Evolutionary conservation across 169 alveolate species (phyloP), one percentile per base, ranked within the genome.

Genomic region (Plasmodium inui): DNA sequence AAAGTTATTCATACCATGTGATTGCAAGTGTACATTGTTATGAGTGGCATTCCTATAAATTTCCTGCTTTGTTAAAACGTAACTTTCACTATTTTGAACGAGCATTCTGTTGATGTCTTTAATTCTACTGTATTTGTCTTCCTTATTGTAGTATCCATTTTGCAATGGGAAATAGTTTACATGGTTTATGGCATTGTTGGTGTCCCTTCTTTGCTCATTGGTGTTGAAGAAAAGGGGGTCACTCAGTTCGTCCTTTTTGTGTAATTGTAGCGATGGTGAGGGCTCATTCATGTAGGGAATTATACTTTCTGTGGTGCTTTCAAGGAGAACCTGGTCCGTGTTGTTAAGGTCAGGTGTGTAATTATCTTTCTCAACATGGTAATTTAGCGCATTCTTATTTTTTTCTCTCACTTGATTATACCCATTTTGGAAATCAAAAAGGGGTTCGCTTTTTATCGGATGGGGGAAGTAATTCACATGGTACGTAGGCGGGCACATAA

Each of bases 81-180:
- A 82, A 53, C 17, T 53, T 82, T 82, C 71, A 57, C 89, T 82
- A 53, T 82, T 82, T 32, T 57, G 34, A 46, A 53, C 89, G 37
- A 82, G 34, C 37, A 28, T 32, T 82, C 22, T 82, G 55, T 82
- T 82, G 28, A 82, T 53, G 12, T 82, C 70, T 1, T 82, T 82
- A 82, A 82, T 34, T 30, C 39, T 50, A 28, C 26, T 14, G 41
- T 30, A 30, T 26, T 26, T 10, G 22, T 82, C 89, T 53, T 46
- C 78, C 19, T 82, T n/a, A 30, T 10, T 55, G 14, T 12, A 17
- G 37, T 67, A 26, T 41, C 19, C 30, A 67, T 67, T 67, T 19
- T 19, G 76, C 41, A 19, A 8, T 3, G 12, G 30, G 17, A 19
- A n/a, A 67, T 28, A 67, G 22, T 67, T 67, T 22, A 67, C 76